Evolutionary conservation across 2,329 filamentous ascomycete species (phyloP).

Genomic region (Aspergillus neoniger): DNA sequence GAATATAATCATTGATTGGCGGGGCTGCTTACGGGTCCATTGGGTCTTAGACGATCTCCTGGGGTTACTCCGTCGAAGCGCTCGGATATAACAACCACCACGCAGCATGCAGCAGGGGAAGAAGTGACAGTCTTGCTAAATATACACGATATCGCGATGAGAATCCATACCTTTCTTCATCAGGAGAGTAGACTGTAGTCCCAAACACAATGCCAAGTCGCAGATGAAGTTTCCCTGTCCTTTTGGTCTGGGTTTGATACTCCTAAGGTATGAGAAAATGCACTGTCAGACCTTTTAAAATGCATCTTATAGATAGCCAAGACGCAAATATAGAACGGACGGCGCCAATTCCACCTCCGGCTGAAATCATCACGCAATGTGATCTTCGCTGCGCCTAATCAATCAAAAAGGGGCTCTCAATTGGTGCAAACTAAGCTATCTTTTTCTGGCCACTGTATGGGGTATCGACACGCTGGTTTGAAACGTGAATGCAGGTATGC

Average conservation of each 20-base stretch:
- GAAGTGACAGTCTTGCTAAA: not conserved
- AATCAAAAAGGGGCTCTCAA: not conserved
- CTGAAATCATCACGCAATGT: not conserved
- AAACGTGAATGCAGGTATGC: not conserved
- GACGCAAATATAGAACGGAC: not conserved
- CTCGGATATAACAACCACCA: not conserved
- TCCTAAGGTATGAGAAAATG: not conserved
- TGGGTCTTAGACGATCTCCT: conserved; percentile 1
- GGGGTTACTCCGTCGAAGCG: not conserved
- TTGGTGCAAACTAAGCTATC: not conserved
- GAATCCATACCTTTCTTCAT: too few relatives aligned
- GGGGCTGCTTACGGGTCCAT: not conserved
- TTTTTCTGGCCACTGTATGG: not conserved
- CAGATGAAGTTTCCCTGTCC: not conserved
- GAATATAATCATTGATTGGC: not conserved
- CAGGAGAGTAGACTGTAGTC: not conserved
- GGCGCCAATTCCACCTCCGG: not conserved
- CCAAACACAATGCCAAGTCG: not conserved
- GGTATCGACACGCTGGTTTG: not conserved
- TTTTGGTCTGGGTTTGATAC: not conserved
- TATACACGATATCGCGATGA: not conserved
- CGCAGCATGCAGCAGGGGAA: not conserved
- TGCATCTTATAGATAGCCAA: not conserved
- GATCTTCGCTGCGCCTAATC: not conserved
- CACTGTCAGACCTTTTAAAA: not conserved